Evolutionary conservation across 164 flowering plant species (phyloP).

Genomic region (Kalanchoe fedtschenkoi): DNA sequence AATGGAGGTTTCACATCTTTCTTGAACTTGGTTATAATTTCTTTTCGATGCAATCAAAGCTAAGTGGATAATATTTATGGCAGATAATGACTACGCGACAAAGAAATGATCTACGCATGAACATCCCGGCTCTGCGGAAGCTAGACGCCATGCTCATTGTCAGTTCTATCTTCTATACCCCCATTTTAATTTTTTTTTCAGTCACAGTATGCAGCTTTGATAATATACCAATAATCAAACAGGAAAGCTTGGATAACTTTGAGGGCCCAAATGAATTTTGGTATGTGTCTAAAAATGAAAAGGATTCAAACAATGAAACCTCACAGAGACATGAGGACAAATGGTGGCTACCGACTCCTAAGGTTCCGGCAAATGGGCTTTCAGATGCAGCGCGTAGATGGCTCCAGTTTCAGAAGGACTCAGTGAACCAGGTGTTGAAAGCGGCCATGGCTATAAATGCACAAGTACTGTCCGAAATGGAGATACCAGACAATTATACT

Average conservation of each 20-base stretch:
- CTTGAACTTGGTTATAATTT: slow-evolving; percentile 2
- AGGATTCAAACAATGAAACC: slow-evolving; percentile 31
- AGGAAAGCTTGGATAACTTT: slow-evolving; percentile 66
- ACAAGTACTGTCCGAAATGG: slow-evolving; percentile 74
- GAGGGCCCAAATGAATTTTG: slow-evolving; percentile 55
- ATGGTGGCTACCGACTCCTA: slow-evolving; percentile 80
- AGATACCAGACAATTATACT: slow-evolving; percentile 68
- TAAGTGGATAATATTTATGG: background rate
- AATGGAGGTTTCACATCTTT: slow-evolving; percentile 43
- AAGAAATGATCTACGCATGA: slow-evolving; percentile 69
- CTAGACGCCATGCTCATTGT: slow-evolving; percentile 88
- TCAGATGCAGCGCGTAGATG: slow-evolving; percentile 55
- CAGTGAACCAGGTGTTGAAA: slow-evolving; percentile 79
- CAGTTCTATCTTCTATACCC: slow-evolving; percentile 19
- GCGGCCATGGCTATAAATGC: slow-evolving; percentile 95
- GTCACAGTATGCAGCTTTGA: background rate
- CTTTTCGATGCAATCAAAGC: background rate
- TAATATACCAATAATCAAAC: slow-evolving; percentile 7
- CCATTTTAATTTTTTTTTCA: background rate
- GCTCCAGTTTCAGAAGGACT: slow-evolving; percentile 66
- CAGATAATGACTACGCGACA: slow-evolving; percentile 83
- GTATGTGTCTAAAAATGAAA: slow-evolving; percentile 43
- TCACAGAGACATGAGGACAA: slow-evolving; percentile 44
- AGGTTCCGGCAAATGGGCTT: slow-evolving; percentile 59
- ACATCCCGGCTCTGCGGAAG: slow-evolving; percentile 78